Percentiles rank a stretch among this genome's conserved stretches.
Evolutionary conservation across 495 filamentous ascomycete genomes (phyloP).

Genomic region (Ramalina intermedia): DNA sequence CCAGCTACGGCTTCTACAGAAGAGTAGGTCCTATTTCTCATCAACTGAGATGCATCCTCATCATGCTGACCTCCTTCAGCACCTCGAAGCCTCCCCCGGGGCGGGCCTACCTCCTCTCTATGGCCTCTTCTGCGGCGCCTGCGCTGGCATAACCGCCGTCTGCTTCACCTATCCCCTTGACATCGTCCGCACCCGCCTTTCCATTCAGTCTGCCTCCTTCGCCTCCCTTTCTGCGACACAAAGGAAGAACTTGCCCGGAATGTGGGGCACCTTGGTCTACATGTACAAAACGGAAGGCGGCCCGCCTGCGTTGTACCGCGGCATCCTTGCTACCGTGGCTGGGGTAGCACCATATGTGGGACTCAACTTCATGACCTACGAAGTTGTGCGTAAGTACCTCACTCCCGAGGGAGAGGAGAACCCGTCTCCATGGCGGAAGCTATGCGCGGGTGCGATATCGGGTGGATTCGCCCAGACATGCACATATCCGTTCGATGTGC

Average conservation of each 20-base stretch:
- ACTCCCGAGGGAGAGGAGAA: conserved; percentile 82
- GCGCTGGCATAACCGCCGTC: conserved; percentile 90
- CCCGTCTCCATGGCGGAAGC: conserved; percentile 63
- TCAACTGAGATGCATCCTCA: not conserved
- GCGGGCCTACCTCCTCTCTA: conserved; percentile 50
- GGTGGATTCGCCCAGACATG: conserved; percentile 95
- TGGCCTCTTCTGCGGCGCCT: conserved; percentile 70
- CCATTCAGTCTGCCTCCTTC: conserved; percentile 93
- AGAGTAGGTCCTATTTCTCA: conserved; percentile 41
- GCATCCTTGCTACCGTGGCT: conserved; percentile 83
- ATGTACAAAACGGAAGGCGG: conserved; percentile 94
- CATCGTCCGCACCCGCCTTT: conserved; percentile 88
- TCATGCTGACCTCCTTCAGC: conserved; percentile 25
- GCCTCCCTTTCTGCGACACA: conserved; percentile 45
- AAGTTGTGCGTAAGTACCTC: conserved; percentile 67
- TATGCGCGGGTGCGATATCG: conserved; percentile 77
- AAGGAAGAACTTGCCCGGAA: conserved; percentile 64
- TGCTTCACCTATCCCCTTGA: conserved; percentile 72
- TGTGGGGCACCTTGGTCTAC: conserved; percentile 66
- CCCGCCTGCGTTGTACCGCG: conserved; percentile 68
- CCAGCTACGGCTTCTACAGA: conserved; percentile 95
- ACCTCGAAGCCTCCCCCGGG: conserved; percentile 59
- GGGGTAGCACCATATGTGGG: conserved; percentile 95
- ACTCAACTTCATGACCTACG: conserved; percentile 96
- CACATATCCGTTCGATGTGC: conserved; percentile 96